phyloP scores from a whole-genome alignment of 2,329 filamentous ascomycete species.

The Eurotiales sp. region DNA sequence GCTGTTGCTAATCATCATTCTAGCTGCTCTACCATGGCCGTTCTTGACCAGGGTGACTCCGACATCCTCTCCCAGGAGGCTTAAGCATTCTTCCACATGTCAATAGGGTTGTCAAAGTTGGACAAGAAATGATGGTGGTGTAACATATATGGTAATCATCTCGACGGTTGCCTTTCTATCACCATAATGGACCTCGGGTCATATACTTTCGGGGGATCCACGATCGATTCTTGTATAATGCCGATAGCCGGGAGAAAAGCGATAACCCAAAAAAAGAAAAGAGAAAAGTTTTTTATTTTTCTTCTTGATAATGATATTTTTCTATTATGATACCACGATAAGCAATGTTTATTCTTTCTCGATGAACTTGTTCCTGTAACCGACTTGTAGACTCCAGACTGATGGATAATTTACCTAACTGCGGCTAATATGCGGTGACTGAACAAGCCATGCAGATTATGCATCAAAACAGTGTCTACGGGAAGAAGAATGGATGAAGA shows the following conservation, averaged over 20 bases:
- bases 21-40: conserved; percentile 85
- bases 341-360: conserved; percentile 7
- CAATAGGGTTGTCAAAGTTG: neutral
- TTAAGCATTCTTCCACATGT: conserved; percentile 2
- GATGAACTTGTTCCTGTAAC: neutral
- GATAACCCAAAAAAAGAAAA: neutral
- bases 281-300: neutral
- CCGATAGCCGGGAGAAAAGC: neutral
- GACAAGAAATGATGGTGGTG: neutral
- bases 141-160: neutral
- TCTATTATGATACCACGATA: conserved; percentile 13
- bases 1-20: neutral
- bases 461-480: too few species aligned
- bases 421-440: too few species aligned
- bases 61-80: conserved; percentile 67
- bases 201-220: too few species aligned
- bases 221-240: neutral
- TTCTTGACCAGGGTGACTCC: conserved; percentile 96
- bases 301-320: neutral
- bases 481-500: neutral
- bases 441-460: too few species aligned
- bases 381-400: too few species aligned
- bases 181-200: too few species aligned
- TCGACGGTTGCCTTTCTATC: neutral
- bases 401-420: too few species aligned